Percentiles rank a stretch among this genome's conserved stretches.
These are phyloP conservation scores for Coniochaeta prunicola DNA, from an alignment of 2,329 filamentous ascomycete species.

Conservation along the genomic window DNA sequence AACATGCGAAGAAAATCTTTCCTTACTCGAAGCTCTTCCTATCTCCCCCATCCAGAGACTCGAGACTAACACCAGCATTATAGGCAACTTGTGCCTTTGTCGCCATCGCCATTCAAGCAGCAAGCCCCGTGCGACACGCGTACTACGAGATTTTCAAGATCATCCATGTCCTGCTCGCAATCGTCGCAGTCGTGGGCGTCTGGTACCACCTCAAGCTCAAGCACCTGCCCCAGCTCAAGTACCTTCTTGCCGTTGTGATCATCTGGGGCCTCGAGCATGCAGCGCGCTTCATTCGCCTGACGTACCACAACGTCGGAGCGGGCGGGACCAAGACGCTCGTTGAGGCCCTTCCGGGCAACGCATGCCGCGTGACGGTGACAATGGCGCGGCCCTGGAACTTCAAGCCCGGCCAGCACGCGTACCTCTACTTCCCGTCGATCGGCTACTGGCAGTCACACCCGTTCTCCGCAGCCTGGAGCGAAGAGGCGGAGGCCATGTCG, in stretches of 20 bases:
- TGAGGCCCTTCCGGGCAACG: slow-evolving; percentile 70
- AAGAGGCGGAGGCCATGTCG: slow-evolving; percentile 50
- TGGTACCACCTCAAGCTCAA: slow-evolving; percentile 60
- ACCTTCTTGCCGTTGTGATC: slow-evolving; percentile 54
- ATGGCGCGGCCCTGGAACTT: slow-evolving; percentile 73
- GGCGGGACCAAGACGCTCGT: slow-evolving; percentile 63
- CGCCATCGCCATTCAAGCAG: slow-evolving; percentile 59
- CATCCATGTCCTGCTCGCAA: slow-evolving; percentile 59
- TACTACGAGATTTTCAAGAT: slow-evolving; percentile 76
- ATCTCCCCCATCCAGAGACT: too few relatives aligned
- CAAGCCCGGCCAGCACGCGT: slow-evolving; percentile 69
- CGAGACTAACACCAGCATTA: neutral
- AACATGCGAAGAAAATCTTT: neutral
- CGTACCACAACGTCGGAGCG: slow-evolving; percentile 59
- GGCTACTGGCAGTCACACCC: slow-evolving; percentile 71
- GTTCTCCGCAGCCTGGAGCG: slow-evolving; percentile 73
- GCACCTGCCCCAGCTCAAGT: slow-evolving; percentile 45
- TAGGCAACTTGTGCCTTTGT: slow-evolving; percentile 55
- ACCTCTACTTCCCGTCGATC: slow-evolving; percentile 68
- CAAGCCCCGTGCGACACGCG: slow-evolving; percentile 65
- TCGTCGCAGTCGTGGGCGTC: slow-evolving; percentile 51
- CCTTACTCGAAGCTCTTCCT: too few relatives aligned
- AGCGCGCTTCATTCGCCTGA: slow-evolving; percentile 49
- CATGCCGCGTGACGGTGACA: slow-evolving; percentile 63
- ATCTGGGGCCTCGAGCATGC: slow-evolving; percentile 61